Evolutionary conservation across 805 yeast species (phyloP).

Genomic region (Lachancea kluyveri): DNA sequence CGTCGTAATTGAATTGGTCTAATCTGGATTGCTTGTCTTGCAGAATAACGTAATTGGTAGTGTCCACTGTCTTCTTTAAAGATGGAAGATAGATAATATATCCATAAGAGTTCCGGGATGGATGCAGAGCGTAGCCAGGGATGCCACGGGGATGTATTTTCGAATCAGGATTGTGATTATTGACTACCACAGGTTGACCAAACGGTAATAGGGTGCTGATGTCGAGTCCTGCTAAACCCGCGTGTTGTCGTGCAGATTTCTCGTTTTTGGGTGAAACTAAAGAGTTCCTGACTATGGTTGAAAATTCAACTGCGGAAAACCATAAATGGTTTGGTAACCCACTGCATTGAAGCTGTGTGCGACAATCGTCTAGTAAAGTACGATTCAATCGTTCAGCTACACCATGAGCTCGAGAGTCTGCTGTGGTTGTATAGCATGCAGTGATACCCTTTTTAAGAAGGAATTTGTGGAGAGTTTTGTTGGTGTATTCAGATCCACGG

Average conservation of each 20-base stretch:
- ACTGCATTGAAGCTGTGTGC: conserved; percentile 6
- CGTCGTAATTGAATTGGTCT: no score
- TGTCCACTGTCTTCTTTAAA: conserved; percentile 2
- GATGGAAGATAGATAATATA: conserved; percentile 4
- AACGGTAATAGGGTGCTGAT: conserved; percentile 5
- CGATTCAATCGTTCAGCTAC: conserved; percentile 11
- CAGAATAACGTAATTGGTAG: conserved; percentile 1
- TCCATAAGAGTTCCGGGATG: conserved; percentile 1
- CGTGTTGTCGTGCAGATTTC: neutral
- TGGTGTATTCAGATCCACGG: conserved; percentile 11
- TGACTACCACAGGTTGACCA: conserved; percentile 10
- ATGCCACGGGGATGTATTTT: conserved; percentile 2
- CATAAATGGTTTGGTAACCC: conserved; percentile 8
- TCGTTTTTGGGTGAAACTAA: neutral
- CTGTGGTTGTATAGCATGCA: conserved; percentile 8
- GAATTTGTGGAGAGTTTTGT: neutral
- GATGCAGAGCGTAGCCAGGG: conserved; percentile 1
- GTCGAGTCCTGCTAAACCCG: neutral
- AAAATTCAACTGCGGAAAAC: conserved; percentile 11
- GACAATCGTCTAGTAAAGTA: conserved; percentile 11
- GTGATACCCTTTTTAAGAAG: conserved; percentile 6
- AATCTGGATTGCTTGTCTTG: no score
- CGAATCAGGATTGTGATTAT: neutral
- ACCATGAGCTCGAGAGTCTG: conserved; percentile 9
- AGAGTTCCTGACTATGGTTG: conserved; percentile 2